Base-by-base conservation (phyloP, 305 asterid species). In the Fraxinus albicans region DNA sequence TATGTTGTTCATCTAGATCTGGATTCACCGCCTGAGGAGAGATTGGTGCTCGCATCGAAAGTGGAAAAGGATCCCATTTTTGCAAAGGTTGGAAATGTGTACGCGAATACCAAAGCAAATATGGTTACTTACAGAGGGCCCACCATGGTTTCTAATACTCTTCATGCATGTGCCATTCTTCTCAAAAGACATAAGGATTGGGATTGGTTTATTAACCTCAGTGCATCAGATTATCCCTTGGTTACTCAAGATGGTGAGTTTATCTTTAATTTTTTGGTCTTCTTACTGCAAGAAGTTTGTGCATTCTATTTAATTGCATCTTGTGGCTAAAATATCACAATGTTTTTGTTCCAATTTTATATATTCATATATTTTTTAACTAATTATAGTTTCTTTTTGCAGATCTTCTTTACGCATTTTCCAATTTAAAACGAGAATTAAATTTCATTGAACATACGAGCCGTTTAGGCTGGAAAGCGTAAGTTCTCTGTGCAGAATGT, bases 191-290 rank as follows among this genome's bases (percentile, higher is more conserved):
- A 63, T 74, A 86, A 87, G 75, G 98, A 95, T 79, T 40, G 50
- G 50, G 50, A 40, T 40, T 40, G 50, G 50, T 40, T 95, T 88
- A 95, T 95, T 65, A 95, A 95, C 84, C 94, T 94, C 53, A 94
- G 99, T 77, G 99, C 99, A 82, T 95, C 99, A n/a, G 98, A 96
- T 89, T 96, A 96, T 88, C 98, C 99, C 13, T 88, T 96, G 91
- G 96, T 96, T 85, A 96, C 99, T 80, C 98, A 95, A 86, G 99
- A 95, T 84, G 99, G 99, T 93, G 80, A 93, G 90, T 90, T 80
- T 67, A 6, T 10, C 40, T 17, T 44, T 81, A 15, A 55, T 74
- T 74, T 74, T 73, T 70, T 38, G 17, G 17, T 23, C 80, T 58
- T 44, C 50, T 60, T 50, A 33, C 38, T 65, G 34, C 76, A 73